A percentile compares a stretch with the other conserved stretches of the same genome.
phyloP scores from a whole-genome alignment of 805 yeast genomes.

The Cyberlindnera bimundalis region DNA sequence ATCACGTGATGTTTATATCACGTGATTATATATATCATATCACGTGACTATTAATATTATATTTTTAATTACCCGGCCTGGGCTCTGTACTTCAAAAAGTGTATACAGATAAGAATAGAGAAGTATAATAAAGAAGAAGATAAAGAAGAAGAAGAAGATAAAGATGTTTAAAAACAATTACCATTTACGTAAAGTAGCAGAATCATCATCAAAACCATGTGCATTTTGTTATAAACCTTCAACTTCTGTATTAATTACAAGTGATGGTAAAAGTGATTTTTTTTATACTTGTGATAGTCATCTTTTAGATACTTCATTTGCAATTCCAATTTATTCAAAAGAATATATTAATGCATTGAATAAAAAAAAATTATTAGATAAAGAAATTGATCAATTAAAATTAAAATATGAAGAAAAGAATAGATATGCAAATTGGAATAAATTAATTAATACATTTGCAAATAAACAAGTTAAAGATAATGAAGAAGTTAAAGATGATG shows the following conservation, averaged over 20 bases:
- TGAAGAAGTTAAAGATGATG: conserved; percentile 13
- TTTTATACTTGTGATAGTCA: conserved; percentile 29
- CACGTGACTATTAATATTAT: too few species aligned
- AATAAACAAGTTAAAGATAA: conserved; percentile 14
- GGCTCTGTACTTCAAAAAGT: too few species aligned
- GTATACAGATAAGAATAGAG: too few species aligned
- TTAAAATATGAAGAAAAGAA: conserved; percentile 28
- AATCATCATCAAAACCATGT: conserved; percentile 22
- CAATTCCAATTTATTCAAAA: conserved; percentile 21
- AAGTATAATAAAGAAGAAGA: too few species aligned
- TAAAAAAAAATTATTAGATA: conserved; percentile 21
- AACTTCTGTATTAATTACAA: conserved; percentile 23
- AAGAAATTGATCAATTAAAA: conserved; percentile 21
- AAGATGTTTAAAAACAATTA: conserved; percentile 21
- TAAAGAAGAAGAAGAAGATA: too few species aligned
- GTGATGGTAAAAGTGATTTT: conserved; percentile 23
- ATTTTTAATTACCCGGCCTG: too few species aligned
- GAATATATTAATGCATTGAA: conserved; percentile 22
- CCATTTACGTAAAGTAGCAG: conserved; percentile 25
- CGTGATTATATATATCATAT: too few species aligned
- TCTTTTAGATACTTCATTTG: conserved; percentile 23
- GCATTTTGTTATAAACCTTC: conserved; percentile 29
- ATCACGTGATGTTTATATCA: too few species aligned
- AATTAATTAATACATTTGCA: conserved; percentile 20
- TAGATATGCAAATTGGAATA: conserved; percentile 26